A percentile compares a stretch with the other conserved stretches of the same genome.
Evolutionary conservation across 2,329 filamentous ascomycete genomes (phyloP).

Genomic region (Thermothelomyces thermophilus): DNA sequence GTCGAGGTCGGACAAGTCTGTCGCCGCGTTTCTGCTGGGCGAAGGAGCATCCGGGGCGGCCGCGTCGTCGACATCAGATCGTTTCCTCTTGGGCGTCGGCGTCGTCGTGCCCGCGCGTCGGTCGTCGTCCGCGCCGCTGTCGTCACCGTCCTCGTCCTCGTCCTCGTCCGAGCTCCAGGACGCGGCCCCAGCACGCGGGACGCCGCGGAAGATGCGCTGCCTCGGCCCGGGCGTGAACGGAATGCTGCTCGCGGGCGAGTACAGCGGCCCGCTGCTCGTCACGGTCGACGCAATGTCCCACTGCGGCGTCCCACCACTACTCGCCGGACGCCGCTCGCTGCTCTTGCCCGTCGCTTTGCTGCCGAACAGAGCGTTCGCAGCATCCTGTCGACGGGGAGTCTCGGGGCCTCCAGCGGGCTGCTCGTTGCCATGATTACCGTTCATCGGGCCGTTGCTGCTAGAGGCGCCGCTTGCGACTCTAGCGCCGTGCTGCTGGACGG

Average conservation of each 20-base stretch:
- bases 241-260: slow-evolving; percentile 19
- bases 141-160: neutral
- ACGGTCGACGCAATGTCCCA: slow-evolving; percentile 15
- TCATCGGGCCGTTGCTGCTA: no score
- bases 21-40: neutral
- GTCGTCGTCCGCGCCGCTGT: neutral
- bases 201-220: slow-evolving; percentile 7
- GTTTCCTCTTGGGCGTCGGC: slow-evolving; percentile 29
- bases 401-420: no score
- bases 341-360: no score
- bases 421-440: no score
- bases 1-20: slow-evolving; percentile 23
- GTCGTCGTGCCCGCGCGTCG: neutral
- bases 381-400: no score
- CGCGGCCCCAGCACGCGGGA: neutral
- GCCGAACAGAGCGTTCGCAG: no score
- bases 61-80: slow-evolving; percentile 21
- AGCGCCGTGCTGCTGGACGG: neutral
- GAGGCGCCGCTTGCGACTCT: no score
- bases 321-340: no score
- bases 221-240: slow-evolving; percentile 9
- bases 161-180: neutral
- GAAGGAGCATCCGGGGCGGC: slow-evolving; percentile 25
- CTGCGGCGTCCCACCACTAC: neutral
- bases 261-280: neutral